Evolutionary conservation across 495 filamentous ascomycete species (phyloP).

Genomic region (Niebla homalea): DNA sequence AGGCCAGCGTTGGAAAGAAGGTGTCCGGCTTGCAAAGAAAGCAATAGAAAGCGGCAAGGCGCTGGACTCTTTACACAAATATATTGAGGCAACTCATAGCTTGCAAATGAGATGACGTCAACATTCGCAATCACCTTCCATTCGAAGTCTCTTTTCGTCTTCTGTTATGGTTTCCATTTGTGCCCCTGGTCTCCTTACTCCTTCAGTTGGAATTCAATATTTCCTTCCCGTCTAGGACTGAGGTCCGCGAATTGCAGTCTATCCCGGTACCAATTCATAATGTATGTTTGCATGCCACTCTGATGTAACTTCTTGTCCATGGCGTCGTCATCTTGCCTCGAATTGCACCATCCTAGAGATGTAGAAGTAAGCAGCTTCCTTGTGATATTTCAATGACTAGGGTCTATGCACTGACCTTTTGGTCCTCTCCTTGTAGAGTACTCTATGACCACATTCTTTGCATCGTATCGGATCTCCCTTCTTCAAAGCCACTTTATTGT

Average conservation of each 20-base stretch:
- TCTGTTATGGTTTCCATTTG: too few species aligned
- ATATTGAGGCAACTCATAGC: conserved; percentile 48
- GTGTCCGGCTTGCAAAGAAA: conserved; percentile 71
- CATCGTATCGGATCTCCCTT: conserved; percentile 82
- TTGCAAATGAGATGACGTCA: neutral
- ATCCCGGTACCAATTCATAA: too few species aligned
- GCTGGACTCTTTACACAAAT: conserved; percentile 55
- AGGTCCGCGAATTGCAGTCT: too few species aligned
- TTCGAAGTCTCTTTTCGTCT: too few species aligned
- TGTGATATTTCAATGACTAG: neutral
- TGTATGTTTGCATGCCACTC: too few species aligned
- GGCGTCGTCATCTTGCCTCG: conserved; percentile 57
- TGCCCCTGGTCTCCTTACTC: too few species aligned
- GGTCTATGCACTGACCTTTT: conserved; percentile 56
- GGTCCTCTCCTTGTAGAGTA: conserved; percentile 95
- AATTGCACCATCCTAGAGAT: conserved; percentile 81
- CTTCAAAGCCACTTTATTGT: conserved; percentile 63
- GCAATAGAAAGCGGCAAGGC: conserved; percentile 70
- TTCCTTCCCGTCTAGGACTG: too few species aligned
- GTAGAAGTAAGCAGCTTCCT: conserved; percentile 3
- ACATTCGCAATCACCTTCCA: too few species aligned
- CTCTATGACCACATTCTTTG: conserved; percentile 89
- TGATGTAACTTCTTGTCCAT: too few species aligned
- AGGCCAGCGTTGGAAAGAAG: conserved; percentile 84
- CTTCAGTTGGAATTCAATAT: too few species aligned